Evolutionary conservation across 2,329 filamentous ascomycete genomes (phyloP).

Genomic region (Penicillium sp.): DNA sequence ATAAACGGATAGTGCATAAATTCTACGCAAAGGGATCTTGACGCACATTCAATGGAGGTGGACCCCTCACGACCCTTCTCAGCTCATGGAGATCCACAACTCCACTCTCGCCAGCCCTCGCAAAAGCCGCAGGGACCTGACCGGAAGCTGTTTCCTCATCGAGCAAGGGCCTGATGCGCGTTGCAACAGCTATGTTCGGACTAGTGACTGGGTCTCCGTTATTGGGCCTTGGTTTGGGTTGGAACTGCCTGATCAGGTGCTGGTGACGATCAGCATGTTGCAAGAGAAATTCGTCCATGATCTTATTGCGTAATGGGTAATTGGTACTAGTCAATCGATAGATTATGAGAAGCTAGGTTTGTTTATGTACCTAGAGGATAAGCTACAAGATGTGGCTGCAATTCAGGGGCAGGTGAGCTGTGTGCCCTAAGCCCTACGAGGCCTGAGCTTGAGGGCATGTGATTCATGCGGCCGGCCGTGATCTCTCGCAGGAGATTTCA

Average conservation of each 20-base stretch:
- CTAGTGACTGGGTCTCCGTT: neutral
- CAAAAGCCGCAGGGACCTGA: constrained; percentile 11
- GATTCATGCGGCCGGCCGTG: neutral
- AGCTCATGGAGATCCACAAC: constrained; percentile 16
- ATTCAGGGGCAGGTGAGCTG: neutral
- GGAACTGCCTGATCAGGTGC: neutral
- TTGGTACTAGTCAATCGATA: too few species aligned
- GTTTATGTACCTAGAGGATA: neutral
- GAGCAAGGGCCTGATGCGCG: constrained; percentile 14
- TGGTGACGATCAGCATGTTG: neutral
- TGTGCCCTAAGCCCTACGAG: neutral
- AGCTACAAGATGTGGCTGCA: neutral
- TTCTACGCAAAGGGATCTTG: neutral
- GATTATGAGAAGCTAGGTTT: neutral
- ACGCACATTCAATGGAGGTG: constrained; percentile 15
- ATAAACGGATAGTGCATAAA: neutral
- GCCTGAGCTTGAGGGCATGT: neutral
- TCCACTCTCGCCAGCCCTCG: constrained; percentile 4
- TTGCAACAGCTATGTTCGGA: constrained; percentile 9
- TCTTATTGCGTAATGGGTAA: neutral
- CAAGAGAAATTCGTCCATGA: neutral
- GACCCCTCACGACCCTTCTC: constrained; percentile 8
- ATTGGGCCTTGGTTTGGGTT: neutral
- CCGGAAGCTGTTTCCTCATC: constrained; percentile 11
- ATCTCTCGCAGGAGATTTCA: neutral